phyloP scores from a whole-genome alignment of 2,329 filamentous ascomycete genomes.

The Claviceps sp. region DNA sequence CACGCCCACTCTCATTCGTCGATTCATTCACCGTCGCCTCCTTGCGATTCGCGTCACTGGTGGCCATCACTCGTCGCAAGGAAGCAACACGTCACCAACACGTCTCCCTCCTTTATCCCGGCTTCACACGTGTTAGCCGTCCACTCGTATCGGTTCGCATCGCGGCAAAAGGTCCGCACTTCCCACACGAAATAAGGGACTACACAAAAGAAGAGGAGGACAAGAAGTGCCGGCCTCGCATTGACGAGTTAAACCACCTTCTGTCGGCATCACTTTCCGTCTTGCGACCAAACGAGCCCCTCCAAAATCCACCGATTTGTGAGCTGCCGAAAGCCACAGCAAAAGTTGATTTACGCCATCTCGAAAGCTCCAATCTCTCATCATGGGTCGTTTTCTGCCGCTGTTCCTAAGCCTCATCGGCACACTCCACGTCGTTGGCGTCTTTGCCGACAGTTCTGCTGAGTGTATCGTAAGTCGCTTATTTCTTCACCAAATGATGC shows the following conservation, averaged over 20 bases:
- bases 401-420: slow-evolving; percentile 15
- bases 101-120: not conserved
- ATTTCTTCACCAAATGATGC: not conserved
- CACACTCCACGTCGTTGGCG: slow-evolving; percentile 15
- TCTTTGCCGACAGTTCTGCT: slow-evolving; percentile 12
- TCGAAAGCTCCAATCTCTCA: not conserved
- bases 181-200: not conserved
- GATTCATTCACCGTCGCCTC: not conserved
- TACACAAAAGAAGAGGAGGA: not conserved
- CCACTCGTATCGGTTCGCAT: not conserved
- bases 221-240: not conserved
- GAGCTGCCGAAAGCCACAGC: not conserved
- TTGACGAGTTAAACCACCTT: not conserved
- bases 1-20: not conserved
- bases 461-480: slow-evolving; percentile 19
- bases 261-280: not conserved
- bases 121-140: not conserved
- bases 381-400: slow-evolving; percentile 6
- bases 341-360: not conserved
- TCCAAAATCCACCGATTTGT: not conserved
- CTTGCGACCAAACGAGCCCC: not conserved
- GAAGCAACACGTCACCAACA: not conserved
- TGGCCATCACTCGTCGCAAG: slow-evolving; percentile 2
- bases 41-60: slow-evolving; percentile 2
- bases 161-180: not conserved